Percentiles rank a stretch among this genome's conserved stretches.
These are phyloP conservation scores for Candida piceae DNA, from an alignment of 805 yeast genomes.

Conservation along the genomic window DNA sequence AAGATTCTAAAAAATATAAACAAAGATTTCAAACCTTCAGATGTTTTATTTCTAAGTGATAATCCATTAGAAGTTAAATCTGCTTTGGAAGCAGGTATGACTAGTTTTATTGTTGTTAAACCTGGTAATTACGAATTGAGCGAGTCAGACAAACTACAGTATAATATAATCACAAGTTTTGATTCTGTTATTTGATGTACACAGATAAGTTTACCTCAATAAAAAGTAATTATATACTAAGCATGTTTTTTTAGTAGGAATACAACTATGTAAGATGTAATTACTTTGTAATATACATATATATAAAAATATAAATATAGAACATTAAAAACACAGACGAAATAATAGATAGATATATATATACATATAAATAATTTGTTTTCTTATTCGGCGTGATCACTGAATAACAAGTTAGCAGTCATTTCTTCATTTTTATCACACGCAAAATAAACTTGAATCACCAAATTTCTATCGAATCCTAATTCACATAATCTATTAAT, in stretches of 20 bases:
- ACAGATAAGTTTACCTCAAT: neutral
- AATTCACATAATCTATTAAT: conserved; percentile 83
- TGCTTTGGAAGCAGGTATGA: conserved; percentile 61
- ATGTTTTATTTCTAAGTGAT: conserved; percentile 71
- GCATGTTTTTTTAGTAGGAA: too few species aligned
- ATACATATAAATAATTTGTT: too few species aligned
- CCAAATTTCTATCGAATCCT: conserved; percentile 86
- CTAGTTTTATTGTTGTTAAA: conserved; percentile 54
- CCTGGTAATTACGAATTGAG: conserved; percentile 66
- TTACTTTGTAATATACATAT: neutral
- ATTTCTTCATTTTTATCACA: conserved; percentile 97
- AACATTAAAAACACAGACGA: neutral
- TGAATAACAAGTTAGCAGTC: conserved; percentile 87
- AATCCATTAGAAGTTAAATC: conserved; percentile 74
- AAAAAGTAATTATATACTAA: too few species aligned
- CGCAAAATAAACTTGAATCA: conserved; percentile 91
- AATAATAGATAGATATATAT: neutral
- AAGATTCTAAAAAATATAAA: conserved; percentile 40
- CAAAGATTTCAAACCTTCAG: conserved; percentile 12
- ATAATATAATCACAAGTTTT: conserved; percentile 28
- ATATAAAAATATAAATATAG: neutral
- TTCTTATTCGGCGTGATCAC: conserved; percentile 42
- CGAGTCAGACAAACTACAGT: conserved; percentile 28
- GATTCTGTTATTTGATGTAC: too few species aligned
- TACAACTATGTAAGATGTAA: too few species aligned